phyloP scores from a whole-genome alignment of 768 basidiomycete species.

The Suillus variegatus region DNA sequence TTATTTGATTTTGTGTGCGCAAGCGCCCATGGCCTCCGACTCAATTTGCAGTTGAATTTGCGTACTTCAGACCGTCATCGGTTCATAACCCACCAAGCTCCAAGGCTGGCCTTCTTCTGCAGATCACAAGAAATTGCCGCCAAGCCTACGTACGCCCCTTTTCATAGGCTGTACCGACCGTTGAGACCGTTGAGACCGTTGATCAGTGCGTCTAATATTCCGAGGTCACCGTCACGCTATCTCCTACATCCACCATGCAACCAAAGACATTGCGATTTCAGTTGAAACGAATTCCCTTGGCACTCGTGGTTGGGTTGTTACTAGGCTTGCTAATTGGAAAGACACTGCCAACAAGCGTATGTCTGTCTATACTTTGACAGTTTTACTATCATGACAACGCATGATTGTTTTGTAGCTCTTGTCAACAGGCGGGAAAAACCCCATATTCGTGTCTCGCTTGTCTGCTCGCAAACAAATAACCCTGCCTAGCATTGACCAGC shows the following conservation, averaged over 20 bases:
- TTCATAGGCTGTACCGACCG: not conserved
- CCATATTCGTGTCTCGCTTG: conserved; percentile 47
- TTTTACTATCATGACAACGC: not conserved
- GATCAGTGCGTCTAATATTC: not conserved
- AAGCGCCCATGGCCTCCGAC: conserved; percentile 4
- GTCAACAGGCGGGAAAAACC: conserved; percentile 58
- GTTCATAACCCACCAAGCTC: not conserved
- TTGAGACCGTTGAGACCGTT: not conserved
- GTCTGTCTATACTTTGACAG: conserved; percentile 13
- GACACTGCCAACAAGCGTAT: conserved; percentile 39
- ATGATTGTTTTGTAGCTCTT: conserved; percentile 32
- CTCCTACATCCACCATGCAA: conserved; percentile 24
- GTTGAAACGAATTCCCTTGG: conserved; percentile 50
- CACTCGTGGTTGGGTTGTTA: conserved; percentile 61
- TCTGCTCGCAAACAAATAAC: conserved; percentile 64
- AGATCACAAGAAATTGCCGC: not conserved
- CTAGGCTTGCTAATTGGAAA: conserved; percentile 61
- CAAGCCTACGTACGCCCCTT: conserved; percentile 2
- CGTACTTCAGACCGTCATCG: not conserved
- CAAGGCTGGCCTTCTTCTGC: not conserved
- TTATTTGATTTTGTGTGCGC: conserved; percentile 4
- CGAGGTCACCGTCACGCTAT: not conserved
- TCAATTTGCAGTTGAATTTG: conserved; percentile 2
- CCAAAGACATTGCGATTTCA: conserved; percentile 29
- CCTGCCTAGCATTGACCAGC: conserved; percentile 81